Conservation (phyloP, 495 filamentous ascomycete species). For the Wilcoxina mikolae region DNA sequence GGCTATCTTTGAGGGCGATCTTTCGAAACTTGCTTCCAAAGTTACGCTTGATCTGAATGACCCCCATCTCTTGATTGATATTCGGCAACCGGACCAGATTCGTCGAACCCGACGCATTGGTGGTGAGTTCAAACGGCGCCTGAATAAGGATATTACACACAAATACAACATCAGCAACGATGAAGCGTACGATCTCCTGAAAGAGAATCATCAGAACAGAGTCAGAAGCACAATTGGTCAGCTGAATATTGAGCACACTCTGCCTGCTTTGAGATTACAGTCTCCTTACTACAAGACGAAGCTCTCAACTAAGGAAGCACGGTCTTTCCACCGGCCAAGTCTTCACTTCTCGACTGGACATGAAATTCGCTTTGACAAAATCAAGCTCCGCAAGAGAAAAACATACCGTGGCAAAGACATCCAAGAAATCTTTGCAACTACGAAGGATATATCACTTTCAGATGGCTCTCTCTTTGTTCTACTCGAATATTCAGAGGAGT, state of each 20-base stretch:
- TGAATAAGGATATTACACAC: constrained; percentile 47
- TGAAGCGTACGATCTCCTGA: constrained; percentile 82
- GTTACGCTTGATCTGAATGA: constrained; percentile 83
- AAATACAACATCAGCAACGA: constrained; percentile 95
- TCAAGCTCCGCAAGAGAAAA: constrained; percentile 63
- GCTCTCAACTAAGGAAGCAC: constrained; percentile 59
- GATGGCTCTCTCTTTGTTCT: constrained; percentile 78
- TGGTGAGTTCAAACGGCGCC: constrained; percentile 39
- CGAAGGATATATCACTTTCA: constrained; percentile 62
- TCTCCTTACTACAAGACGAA: constrained; percentile 90
- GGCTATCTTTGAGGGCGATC: constrained; percentile 36
- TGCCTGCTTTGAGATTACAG: constrained; percentile 77
- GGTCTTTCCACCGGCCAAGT: constrained; percentile 77
- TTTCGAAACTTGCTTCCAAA: constrained; percentile 54
- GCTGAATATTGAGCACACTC: constrained; percentile 71
- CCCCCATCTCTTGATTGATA: constrained; percentile 65
- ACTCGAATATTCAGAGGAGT: constrained; percentile 91
- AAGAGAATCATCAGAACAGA: constrained; percentile 92
- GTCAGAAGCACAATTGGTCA: constrained; percentile 80
- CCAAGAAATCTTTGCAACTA: constrained; percentile 55
- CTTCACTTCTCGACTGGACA: constrained; percentile 46
- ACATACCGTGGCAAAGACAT: constrained; percentile 57
- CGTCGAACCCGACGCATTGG: constrained; percentile 30
- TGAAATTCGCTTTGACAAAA: constrained; percentile 43
- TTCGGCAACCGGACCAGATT: constrained; percentile 33